A percentile compares a stretch with the other conserved stretches of the same genome.
These are phyloP conservation scores for Clavariopsis aquatica DNA, from an alignment of 495 filamentous ascomycete genomes.

Conservation along the genomic window DNA sequence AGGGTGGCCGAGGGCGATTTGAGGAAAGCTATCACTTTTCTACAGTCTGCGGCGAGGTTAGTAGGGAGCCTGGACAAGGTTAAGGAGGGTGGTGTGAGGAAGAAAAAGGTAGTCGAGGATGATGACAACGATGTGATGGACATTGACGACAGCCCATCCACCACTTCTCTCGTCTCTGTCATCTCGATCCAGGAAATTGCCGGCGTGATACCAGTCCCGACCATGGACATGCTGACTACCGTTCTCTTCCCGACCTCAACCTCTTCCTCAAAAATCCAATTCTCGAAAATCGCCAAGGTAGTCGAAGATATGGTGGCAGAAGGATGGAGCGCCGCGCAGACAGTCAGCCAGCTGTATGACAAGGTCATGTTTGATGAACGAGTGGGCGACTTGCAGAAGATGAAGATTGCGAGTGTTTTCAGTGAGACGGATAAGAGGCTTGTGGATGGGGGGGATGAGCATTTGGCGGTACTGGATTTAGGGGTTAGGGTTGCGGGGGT, in stretches of 20 bases:
- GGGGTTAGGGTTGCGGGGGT: constrained; percentile 77
- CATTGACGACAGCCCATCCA: constrained; percentile 40
- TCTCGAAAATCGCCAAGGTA: constrained; percentile 70
- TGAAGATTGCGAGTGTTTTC: constrained; percentile 83
- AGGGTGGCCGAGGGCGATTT: constrained; percentile 90
- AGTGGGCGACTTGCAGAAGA: constrained; percentile 81
- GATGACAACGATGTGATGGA: constrained; percentile 55
- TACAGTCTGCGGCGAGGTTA: constrained; percentile 86
- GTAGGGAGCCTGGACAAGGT: constrained; percentile 57
- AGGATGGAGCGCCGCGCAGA: constrained; percentile 95
- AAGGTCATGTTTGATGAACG: constrained; percentile 79
- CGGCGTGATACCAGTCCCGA: constrained; percentile 78
- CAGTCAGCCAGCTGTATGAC: constrained; percentile 84
- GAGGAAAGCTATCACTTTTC: constrained; percentile 90
- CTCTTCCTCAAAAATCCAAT: constrained; percentile 54
- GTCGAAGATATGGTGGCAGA: constrained; percentile 92
- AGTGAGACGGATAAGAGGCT: constrained; percentile 92
- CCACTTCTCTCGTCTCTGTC: constrained; percentile 64
- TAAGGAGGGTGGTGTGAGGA: constrained; percentile 44
- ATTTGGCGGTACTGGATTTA: constrained; percentile 84
- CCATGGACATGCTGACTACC: constrained; percentile 67
- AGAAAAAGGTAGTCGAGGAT: constrained; percentile 44
- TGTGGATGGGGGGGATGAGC: constrained; percentile 97
- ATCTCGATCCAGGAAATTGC: constrained; percentile 90
- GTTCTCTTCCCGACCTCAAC: constrained; percentile 71